phyloP scores from a whole-genome alignment of 192 early-diverging fungal genomes.

The Kickxella alabastrina region DNA sequence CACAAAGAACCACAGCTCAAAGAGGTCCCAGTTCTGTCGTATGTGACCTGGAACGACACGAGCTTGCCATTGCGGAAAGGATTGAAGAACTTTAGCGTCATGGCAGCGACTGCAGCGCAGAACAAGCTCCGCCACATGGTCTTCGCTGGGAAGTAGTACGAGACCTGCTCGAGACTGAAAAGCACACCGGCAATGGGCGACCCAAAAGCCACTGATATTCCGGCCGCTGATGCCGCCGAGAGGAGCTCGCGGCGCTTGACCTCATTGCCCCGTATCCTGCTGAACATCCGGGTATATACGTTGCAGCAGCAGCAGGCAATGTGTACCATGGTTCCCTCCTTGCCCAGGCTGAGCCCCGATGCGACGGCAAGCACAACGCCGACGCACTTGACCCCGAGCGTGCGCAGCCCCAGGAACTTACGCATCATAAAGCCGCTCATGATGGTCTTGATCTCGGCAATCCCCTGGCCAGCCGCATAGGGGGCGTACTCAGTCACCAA shows the following conservation, averaged over 20 bases:
- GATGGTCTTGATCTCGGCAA: conserved; percentile 81
- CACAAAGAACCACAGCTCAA: conserved; percentile 86
- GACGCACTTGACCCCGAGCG: conserved; percentile 78
- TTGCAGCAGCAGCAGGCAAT: conserved; percentile 92
- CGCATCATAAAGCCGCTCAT: conserved; percentile 73
- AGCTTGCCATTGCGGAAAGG: conserved; percentile 82
- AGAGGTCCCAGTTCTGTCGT: conserved; percentile 88
- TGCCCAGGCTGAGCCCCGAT: conserved; percentile 87
- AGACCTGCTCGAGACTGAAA: conserved; percentile 58
- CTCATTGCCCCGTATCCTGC: conserved; percentile 77
- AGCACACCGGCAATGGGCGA: conserved; percentile 87
- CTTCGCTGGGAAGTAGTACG: conserved; percentile 79
- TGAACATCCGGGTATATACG: conserved; percentile 73
- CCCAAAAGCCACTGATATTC: conserved; percentile 97
- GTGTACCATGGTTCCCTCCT: conserved; percentile 95
- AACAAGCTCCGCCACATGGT: conserved; percentile 95
- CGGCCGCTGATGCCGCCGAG: conserved; percentile 86
- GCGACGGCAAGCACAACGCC: conserved; percentile 86
- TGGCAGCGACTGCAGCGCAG: conserved; percentile 86
- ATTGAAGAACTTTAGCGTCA: conserved; percentile 78
- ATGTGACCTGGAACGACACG: conserved; percentile 83
- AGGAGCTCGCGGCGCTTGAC: conserved; percentile 80
- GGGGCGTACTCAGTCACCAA: conserved; percentile 78
- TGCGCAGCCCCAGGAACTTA: conserved; percentile 65
- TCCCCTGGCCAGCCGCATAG: conserved; percentile 72